phyloP scores from a whole-genome alignment of 106 monocot species.

The Apostasia ramifera region DNA sequence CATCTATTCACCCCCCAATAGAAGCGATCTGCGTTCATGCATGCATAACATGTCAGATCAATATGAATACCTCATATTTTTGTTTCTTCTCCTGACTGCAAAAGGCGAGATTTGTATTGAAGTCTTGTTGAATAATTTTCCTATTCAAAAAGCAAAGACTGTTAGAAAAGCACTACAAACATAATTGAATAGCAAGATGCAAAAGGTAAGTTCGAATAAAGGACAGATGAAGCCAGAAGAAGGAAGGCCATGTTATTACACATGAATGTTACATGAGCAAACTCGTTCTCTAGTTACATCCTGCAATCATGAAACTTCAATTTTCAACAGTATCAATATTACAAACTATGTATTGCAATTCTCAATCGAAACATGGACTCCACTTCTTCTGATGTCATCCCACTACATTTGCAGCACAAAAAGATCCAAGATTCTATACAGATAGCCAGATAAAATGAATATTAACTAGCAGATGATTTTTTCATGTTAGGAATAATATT shows the following conservation, averaged over 20 bases:
- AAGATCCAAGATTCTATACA: too few relatives aligned
- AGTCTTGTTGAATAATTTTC: slow-evolving; percentile 74
- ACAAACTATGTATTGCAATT: too few relatives aligned
- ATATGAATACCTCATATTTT: slow-evolving; percentile 67
- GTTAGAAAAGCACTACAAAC: neutral
- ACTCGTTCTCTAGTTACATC: neutral
- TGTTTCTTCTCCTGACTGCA: slow-evolving; percentile 95
- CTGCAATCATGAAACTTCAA: neutral
- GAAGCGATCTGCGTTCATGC: too few relatives aligned
- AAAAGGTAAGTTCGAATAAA: neutral
- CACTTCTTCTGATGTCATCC: too few relatives aligned
- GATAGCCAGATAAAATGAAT: too few relatives aligned
- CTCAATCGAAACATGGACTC: too few relatives aligned
- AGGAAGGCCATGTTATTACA: neutral
- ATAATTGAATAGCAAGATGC: too few relatives aligned
- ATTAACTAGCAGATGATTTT: too few relatives aligned
- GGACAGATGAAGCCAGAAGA: neutral
- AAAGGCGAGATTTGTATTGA: slow-evolving; percentile 78
- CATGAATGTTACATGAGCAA: neutral
- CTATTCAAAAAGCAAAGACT: slow-evolving; percentile 29
- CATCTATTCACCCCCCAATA: too few relatives aligned
- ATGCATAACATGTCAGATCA: neutral
- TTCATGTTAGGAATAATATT: too few relatives aligned
- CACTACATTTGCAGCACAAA: too few relatives aligned
- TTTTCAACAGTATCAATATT: too few relatives aligned